Evolutionary conservation across 2,329 filamentous ascomycete genomes (phyloP).

Genomic region (Aspergillus oerlinghausenensis): DNA sequence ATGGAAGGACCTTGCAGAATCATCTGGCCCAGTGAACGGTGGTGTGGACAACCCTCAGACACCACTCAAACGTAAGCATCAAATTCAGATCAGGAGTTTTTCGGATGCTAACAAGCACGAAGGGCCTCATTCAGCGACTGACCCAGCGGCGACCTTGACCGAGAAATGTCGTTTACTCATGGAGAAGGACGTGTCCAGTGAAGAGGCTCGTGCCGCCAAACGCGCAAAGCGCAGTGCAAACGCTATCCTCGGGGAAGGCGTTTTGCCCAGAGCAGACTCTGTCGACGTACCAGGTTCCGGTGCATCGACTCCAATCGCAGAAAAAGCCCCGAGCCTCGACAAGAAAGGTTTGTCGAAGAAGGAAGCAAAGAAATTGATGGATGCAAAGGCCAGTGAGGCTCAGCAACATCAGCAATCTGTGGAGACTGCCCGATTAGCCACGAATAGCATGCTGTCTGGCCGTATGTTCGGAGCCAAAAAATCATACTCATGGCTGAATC

Average conservation of each 20-base stretch:
- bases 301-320: slow-evolving; percentile 44
- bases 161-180: slow-evolving; percentile 58
- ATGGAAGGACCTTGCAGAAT: slow-evolving; percentile 65
- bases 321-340: slow-evolving; percentile 56
- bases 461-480: slow-evolving; percentile 45
- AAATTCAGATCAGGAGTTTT: neutral
- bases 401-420: slow-evolving; percentile 79
- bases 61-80: slow-evolving; percentile 37
- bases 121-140: slow-evolving; percentile 37
- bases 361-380: slow-evolving; percentile 72
- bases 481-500: slow-evolving; percentile 46
- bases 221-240: slow-evolving; percentile 58
- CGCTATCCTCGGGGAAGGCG: slow-evolving; percentile 50
- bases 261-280: slow-evolving; percentile 50
- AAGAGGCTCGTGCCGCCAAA: slow-evolving; percentile 67
- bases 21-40: slow-evolving; percentile 25
- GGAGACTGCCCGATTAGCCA: slow-evolving; percentile 71
- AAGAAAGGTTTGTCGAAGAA: slow-evolving; percentile 78
- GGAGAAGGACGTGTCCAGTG: slow-evolving; percentile 62
- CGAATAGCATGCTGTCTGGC: slow-evolving; percentile 57
- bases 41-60: slow-evolving; percentile 34
- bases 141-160: slow-evolving; percentile 41
- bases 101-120: slow-evolving; percentile 11
- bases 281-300: slow-evolving; percentile 59
- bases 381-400: slow-evolving; percentile 68